Evolutionary conservation across 176 grass and related monocot species (phyloP).

Genomic region (Thalia dealbata): DNA sequence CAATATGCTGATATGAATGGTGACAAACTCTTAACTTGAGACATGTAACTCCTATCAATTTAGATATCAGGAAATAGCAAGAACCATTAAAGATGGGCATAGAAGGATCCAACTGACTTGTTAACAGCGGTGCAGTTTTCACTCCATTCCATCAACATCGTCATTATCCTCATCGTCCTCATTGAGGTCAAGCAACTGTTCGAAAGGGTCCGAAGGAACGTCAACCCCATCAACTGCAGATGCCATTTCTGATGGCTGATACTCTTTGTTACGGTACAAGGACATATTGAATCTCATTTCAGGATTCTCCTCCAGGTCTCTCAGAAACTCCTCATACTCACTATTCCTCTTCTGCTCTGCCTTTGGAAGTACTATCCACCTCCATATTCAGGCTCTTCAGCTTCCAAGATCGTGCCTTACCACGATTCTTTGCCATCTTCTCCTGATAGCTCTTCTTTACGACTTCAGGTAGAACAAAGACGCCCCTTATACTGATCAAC

Average conservation of each 20-base stretch:
- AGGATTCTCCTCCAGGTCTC: slow-evolving; percentile 48
- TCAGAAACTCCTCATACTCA: slow-evolving; percentile 51
- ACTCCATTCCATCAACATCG: slow-evolving; percentile 29
- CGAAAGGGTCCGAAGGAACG: slow-evolving; percentile 48
- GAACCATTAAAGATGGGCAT: too few relatives aligned
- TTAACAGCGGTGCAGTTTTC: not conserved
- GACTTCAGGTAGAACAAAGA: slow-evolving; percentile 51
- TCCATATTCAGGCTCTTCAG: slow-evolving; percentile 59
- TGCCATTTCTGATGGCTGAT: slow-evolving; percentile 59
- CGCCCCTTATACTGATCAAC: slow-evolving; percentile 44
- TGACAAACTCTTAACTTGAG: too few relatives aligned
- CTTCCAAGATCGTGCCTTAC: slow-evolving; percentile 39
- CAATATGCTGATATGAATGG: too few relatives aligned
- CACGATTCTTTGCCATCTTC: slow-evolving; percentile 36
- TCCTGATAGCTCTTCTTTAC: slow-evolving; percentile 92
- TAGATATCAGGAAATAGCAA: too few relatives aligned
- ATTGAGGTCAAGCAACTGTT: slow-evolving; percentile 54
- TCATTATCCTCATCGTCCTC: slow-evolving; percentile 31
- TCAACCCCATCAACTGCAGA: slow-evolving; percentile 59
- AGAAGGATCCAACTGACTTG: not conserved
- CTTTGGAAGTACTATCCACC: slow-evolving; percentile 29
- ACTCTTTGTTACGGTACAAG: slow-evolving; percentile 62
- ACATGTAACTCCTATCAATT: too few relatives aligned
- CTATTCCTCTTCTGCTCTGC: slow-evolving; percentile 48
- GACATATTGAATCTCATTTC: slow-evolving; percentile 40